Conservation (phyloP, 1,284 basidiomycete genomes). For the Tilletiaria anomala region DNA sequence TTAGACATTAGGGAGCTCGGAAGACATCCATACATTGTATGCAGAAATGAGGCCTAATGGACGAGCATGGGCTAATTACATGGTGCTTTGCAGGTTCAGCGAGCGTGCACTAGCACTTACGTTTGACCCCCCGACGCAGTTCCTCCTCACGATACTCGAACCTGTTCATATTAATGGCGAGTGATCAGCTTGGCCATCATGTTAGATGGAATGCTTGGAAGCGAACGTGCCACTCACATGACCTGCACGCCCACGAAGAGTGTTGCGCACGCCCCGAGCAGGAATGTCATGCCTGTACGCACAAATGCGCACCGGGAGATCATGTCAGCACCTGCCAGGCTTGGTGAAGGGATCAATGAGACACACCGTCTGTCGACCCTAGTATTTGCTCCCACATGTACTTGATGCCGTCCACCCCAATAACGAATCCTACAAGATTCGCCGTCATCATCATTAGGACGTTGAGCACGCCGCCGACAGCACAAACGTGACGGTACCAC, state of each 20-base stretch:
- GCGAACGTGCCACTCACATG: conserved; percentile 73
- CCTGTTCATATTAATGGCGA: background rate
- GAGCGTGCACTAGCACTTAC: conserved; percentile 52
- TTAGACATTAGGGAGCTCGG: too few species aligned
- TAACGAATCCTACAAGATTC: conserved; percentile 88
- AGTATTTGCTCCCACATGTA: conserved; percentile 57
- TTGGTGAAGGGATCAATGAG: conserved; percentile 4
- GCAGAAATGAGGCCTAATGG: too few species aligned
- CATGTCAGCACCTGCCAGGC: conserved; percentile 1
- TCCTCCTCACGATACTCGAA: conserved; percentile 48
- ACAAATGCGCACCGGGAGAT: background rate
- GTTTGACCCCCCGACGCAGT: conserved; percentile 50
- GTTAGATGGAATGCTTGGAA: conserved; percentile 13
- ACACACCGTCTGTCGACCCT: conserved; percentile 53
- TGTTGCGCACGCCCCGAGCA: conserved; percentile 51
- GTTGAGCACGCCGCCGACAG: conserved; percentile 69
- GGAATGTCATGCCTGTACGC: conserved; percentile 52
- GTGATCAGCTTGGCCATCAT: conserved; percentile 32
- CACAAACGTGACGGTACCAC: conserved; percentile 81
- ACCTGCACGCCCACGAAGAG: conserved; percentile 73
- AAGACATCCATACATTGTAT: too few species aligned
- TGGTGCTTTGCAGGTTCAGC: too few species aligned
- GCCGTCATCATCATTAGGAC: conserved; percentile 80
- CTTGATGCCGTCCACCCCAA: conserved; percentile 67
- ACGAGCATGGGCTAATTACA: too few species aligned